Base-by-base conservation (phyloP, 306 rosid genomes). In the Trifolium pratense region DNA sequence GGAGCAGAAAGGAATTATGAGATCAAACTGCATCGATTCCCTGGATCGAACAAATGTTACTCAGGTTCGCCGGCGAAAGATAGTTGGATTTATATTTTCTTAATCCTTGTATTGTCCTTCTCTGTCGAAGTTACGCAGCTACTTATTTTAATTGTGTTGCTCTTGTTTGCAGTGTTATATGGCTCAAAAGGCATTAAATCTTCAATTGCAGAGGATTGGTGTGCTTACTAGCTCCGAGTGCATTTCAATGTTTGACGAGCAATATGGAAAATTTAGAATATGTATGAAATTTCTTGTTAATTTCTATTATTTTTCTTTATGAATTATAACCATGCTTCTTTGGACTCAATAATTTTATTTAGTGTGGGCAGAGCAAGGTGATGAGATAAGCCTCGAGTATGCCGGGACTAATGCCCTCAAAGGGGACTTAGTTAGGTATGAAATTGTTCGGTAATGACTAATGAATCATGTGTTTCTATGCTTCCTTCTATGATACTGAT, bases 321-420 rank as follows among this genome's bases (percentile, higher is more conserved):
- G 40, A 65, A 61, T 81, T 75, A 18, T 66, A 74, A 4, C 48
- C 43, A 18, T 52, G 53, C 81, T 74, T 56, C 57, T 76, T 78
- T 86, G 60, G 77, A 55, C 43, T 60, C 57, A 58, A 36, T 68
- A 73, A 57, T 56, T 74, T 58, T 79, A 67, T 71, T 63, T 78
- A 90, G 99, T 83, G 78, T 94, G 96, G 97, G 97, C 96, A 48
- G 99, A 91, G 78, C 96, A 91, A 82, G 97, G 99, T 37, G 97
- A 94, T 37, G 97, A 94, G 89, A 73, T 94, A 79, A 94, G 99
- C 86, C 90, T 91, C 2, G 93, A 88, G 80, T 91, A 94, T 75
- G 85, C 98, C 12, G 97, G 98, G 76, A 91, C 96, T 75, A 74
- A 83, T 82, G 98, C 97, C 46, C 86, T 94, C 75, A 94, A 94